Percentiles rank a stretch among this genome's conserved stretches.
Conservation (phyloP, 1,139 yeast species). For the Saccharomyces hybrid region DNA sequence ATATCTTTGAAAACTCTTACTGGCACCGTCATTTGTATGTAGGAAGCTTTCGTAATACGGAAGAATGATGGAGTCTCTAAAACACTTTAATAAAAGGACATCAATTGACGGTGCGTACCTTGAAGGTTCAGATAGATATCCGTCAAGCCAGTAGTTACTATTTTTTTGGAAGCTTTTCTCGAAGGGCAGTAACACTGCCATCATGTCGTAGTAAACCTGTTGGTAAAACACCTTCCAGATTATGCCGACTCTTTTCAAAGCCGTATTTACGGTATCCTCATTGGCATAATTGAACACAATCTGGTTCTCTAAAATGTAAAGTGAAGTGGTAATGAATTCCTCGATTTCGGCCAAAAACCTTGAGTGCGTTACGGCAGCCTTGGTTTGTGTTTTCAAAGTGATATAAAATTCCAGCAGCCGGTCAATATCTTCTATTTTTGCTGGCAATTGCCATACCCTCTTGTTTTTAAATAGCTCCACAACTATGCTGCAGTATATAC, state of each 20-base stretch:
- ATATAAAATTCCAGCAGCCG: constrained; percentile 32
- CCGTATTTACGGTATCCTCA: constrained; percentile 20
- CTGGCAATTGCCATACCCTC: constrained; percentile 30
- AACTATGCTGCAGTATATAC: constrained; percentile 26
- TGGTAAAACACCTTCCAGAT: constrained; percentile 50
- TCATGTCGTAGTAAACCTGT: constrained; percentile 45
- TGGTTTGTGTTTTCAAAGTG: constrained; percentile 16
- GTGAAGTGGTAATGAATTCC: constrained; percentile 39
- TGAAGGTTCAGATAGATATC: constrained; percentile 29
- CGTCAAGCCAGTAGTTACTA: constrained; percentile 19
- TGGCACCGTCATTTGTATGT: constrained; percentile 22
- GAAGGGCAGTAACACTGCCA: constrained; percentile 52
- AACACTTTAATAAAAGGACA: constrained; percentile 33
- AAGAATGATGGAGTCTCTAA: constrained; percentile 41
- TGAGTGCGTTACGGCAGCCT: constrained; percentile 12
- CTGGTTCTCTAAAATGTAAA: constrained; percentile 36
- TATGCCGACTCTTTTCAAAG: constrained; percentile 31
- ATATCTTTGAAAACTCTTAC: constrained; percentile 20
- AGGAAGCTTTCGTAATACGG: constrained; percentile 37
- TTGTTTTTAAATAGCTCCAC: constrained; percentile 28
- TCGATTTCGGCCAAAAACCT: constrained; percentile 37
- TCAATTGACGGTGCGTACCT: constrained; percentile 33
- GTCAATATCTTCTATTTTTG: constrained; percentile 35
- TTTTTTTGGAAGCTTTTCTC: constrained; percentile 30
- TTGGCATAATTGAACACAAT: constrained; percentile 23